phyloP scores from a whole-genome alignment of 1,284 basidiomycete species.

The Marasmius oreades region DNA sequence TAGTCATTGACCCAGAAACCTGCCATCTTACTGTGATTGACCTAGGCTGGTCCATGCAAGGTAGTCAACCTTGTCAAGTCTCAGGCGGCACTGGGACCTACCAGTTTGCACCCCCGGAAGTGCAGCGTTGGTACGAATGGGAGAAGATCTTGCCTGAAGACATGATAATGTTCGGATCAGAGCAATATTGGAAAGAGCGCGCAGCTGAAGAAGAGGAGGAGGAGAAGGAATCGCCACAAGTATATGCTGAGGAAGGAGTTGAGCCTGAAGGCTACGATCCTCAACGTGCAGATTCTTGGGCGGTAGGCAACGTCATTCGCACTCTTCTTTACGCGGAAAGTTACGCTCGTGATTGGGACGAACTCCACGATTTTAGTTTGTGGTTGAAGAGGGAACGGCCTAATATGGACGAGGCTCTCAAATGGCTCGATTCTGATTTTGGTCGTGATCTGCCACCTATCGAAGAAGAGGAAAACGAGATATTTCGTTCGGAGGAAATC shows the following conservation, averaged over 20 bases:
- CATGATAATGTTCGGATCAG: too few relatives aligned
- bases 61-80: not conserved
- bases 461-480: too few relatives aligned
- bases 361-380: not conserved
- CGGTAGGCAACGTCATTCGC: not conserved
- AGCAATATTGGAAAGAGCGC: too few relatives aligned
- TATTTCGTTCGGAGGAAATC: too few relatives aligned
- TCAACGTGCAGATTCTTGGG: not conserved
- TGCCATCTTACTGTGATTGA: not conserved
- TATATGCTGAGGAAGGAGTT: too few relatives aligned
- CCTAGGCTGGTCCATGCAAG: not conserved
- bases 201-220: too few relatives aligned
- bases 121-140: not conserved
- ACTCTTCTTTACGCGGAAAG: not conserved
- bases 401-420: not conserved
- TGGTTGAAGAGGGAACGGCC: not conserved
- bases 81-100: not conserved
- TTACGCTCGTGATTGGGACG: not conserved
- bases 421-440: too few relatives aligned
- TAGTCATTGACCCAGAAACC: not conserved
- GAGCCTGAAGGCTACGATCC: not conserved
- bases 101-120: not conserved
- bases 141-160: not conserved
- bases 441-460: too few relatives aligned
- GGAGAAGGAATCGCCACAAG: too few relatives aligned